Percentiles rank a stretch among this genome's conserved stretches.
phyloP scores from a whole-genome alignment of 106 monocot genomes.

The Phalaenopsis aphrodite region DNA sequence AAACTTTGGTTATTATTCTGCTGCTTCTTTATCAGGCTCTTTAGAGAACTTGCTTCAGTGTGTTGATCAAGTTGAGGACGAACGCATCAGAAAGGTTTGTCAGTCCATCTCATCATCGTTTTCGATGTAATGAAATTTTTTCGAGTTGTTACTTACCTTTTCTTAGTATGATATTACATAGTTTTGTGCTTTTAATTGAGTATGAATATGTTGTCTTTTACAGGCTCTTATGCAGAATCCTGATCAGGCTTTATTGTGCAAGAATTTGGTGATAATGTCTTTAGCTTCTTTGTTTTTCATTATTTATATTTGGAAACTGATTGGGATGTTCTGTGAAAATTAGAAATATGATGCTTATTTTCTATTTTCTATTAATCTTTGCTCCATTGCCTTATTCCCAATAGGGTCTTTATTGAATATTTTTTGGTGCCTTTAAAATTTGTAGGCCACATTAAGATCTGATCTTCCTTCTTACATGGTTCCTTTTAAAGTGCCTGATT shows the following conservation, averaged over 20 bases:
- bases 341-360: no score
- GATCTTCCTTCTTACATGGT: constrained; percentile 94
- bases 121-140: neutral
- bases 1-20: neutral
- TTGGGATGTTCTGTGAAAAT: no score
- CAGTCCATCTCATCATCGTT: neutral
- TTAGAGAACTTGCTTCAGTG: constrained; percentile 76
- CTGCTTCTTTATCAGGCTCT: constrained; percentile 38
- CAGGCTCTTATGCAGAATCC: constrained; percentile 55
- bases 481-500: constrained; percentile 47
- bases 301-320: neutral
- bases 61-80: constrained; percentile 85
- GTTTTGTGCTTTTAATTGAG: neutral
- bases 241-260: constrained; percentile 64
- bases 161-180: neutral
- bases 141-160: neutral
- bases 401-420: no score
- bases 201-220: neutral
- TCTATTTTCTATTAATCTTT: no score
- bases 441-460: constrained; percentile 69
- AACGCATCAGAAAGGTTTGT: constrained; percentile 58
- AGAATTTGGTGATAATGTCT: constrained; percentile 78
- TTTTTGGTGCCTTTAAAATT: neutral
- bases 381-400: no score
- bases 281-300: neutral